These are phyloP conservation scores for Rhodotorula sp. DNA, from an alignment of 1,284 basidiomycete species.

Conservation along the genomic window DNA sequence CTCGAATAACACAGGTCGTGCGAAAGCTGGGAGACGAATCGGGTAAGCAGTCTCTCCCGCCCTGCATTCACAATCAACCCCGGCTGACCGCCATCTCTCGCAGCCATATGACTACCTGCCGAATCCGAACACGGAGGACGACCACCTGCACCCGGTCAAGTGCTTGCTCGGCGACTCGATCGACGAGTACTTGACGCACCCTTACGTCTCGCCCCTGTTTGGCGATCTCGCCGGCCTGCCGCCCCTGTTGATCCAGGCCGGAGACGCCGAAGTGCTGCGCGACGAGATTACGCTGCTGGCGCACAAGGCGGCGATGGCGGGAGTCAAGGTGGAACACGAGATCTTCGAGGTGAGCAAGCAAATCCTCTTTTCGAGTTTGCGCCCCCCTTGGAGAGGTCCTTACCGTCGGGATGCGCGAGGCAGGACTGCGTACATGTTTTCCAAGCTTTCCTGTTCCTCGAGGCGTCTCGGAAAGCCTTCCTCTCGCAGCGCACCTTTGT, in stretches of 20 bases:
- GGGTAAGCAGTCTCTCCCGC: slow-evolving; percentile 49
- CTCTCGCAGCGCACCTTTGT: slow-evolving; percentile 74
- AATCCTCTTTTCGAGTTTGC: too few species aligned
- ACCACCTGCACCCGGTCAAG: slow-evolving; percentile 88
- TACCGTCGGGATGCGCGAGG: not conserved
- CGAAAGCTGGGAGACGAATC: slow-evolving; percentile 95
- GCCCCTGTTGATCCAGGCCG: slow-evolving; percentile 87
- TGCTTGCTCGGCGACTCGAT: slow-evolving; percentile 84
- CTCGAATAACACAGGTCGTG: slow-evolving; percentile 59
- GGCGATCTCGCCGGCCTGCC: slow-evolving; percentile 84
- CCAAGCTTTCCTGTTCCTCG: slow-evolving; percentile 80
- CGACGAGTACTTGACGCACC: slow-evolving; percentile 82
- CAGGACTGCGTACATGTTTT: slow-evolving; percentile 76
- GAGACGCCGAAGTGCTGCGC: slow-evolving; percentile 88
- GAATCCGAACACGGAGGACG: slow-evolving; percentile 50
- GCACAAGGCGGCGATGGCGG: slow-evolving; percentile 85
- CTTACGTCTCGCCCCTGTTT: slow-evolving; percentile 94
- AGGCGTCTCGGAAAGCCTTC: slow-evolving; percentile 70
- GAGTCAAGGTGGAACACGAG: slow-evolving; percentile 86
- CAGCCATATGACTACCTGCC: slow-evolving; percentile 52
- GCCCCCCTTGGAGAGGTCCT: not conserved
- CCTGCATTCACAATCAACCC: not conserved
- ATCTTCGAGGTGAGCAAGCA: slow-evolving; percentile 54
- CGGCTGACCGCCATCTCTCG: slow-evolving; percentile 51
- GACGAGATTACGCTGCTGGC: slow-evolving; percentile 92